Percentiles rank a stretch among this genome's conserved stretches.
Conservation (phyloP, 2,329 filamentous ascomycete genomes). For the Magnaporthales sp. region DNA sequence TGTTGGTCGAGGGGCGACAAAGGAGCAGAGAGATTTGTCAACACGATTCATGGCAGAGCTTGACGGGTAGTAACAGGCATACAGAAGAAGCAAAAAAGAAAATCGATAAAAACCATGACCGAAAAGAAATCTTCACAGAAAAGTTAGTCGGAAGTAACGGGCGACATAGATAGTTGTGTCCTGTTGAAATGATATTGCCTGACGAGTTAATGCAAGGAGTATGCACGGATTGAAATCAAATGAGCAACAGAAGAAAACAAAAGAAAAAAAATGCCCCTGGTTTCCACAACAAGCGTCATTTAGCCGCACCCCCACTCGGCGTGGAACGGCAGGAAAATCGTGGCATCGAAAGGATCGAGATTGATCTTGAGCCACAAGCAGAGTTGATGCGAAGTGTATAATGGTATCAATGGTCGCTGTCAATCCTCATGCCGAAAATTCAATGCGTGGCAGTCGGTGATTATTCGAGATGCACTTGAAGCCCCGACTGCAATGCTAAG, state of each 20-base stretch:
- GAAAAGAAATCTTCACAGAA: background rate
- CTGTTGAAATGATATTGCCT: slow-evolving; percentile 4
- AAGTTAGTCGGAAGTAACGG: background rate
- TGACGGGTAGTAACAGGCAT: background rate
- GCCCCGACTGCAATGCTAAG: background rate
- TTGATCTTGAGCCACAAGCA: background rate
- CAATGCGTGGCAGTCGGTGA: background rate
- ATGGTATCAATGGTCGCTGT: background rate
- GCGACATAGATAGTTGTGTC: background rate
- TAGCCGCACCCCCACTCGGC: background rate
- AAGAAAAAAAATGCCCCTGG: slow-evolving; percentile 1
- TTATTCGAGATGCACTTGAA: background rate
- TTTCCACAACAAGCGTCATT: background rate
- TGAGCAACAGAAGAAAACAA: background rate
- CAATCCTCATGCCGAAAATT: background rate
- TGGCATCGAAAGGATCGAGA: background rate
- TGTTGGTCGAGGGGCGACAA: background rate
- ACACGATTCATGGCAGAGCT: background rate
- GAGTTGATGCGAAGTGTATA: slow-evolving; percentile 1
- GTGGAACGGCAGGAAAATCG: background rate
- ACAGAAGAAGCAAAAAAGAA: background rate
- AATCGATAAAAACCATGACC: background rate
- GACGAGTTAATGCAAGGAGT: slow-evolving; percentile 9
- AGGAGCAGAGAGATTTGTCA: background rate
- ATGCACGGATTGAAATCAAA: slow-evolving; percentile 6